These are phyloP conservation scores for Coniella lustricola DNA, from an alignment of 2,329 filamentous ascomycete species.

Conservation along the genomic window DNA sequence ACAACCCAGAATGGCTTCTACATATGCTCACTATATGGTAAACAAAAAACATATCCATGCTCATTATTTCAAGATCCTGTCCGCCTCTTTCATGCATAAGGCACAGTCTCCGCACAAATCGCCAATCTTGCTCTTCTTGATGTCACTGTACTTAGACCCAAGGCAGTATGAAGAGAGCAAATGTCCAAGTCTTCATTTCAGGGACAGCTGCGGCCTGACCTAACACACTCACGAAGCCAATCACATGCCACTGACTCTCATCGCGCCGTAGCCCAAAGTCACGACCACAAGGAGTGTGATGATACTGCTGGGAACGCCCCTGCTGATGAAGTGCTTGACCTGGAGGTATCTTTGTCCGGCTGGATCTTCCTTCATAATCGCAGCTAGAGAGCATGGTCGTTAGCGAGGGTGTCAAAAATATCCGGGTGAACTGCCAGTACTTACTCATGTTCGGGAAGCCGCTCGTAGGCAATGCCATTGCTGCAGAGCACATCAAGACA, in stretches of 20 bases:
- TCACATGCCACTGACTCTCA: slow-evolving; percentile 53
- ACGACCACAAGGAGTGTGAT: slow-evolving; percentile 76
- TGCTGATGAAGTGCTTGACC: slow-evolving; percentile 89
- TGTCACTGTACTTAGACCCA: too few species aligned
- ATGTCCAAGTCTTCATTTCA: neutral
- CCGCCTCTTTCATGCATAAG: neutral
- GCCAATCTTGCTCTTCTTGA: too few species aligned
- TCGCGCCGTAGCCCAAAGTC: slow-evolving; percentile 83
- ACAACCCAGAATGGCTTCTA: too few species aligned
- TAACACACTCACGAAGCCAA: neutral
- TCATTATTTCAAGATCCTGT: neutral
- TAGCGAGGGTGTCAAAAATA: slow-evolving; percentile 1
- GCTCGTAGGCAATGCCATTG: slow-evolving; percentile 91
- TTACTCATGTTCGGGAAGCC: slow-evolving; percentile 99
- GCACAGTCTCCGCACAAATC: neutral
- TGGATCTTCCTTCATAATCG: slow-evolving; percentile 98
- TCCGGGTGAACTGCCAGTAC: slow-evolving; percentile 33
- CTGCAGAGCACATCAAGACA: slow-evolving; percentile 94
- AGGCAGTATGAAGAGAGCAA: neutral
- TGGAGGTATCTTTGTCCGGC: slow-evolving; percentile 87
- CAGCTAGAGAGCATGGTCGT: slow-evolving; percentile 48
- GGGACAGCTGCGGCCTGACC: neutral
- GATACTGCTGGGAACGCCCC: slow-evolving; percentile 83
- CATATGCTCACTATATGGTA: too few species aligned
- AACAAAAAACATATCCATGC: too few species aligned